Percentiles rank a stretch among this genome's conserved stretches.
These are phyloP conservation scores for Globisporangium carolinianum DNA, from an alignment of 352 stramenopile genomes.

Conservation along the genomic window DNA sequence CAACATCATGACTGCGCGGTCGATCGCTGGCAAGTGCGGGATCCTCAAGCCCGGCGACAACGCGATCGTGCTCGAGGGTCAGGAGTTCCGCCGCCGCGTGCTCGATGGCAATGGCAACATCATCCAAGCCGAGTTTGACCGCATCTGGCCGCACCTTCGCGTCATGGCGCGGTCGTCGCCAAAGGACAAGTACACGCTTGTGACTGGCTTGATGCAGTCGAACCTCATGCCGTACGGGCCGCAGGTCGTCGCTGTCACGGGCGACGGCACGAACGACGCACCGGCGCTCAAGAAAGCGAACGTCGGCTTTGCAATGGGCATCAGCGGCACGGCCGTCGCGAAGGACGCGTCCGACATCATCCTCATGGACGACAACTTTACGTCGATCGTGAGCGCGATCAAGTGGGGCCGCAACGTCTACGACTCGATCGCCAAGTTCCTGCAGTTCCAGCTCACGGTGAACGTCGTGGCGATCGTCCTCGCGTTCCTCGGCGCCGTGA, in stretches of 20 bases:
- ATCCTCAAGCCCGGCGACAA: constrained; percentile 51
- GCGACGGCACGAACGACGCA: constrained; percentile 96
- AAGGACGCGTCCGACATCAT: constrained; percentile 97
- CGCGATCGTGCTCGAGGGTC: constrained; percentile 60
- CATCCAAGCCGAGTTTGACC: constrained; percentile 87
- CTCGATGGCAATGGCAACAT: constrained; percentile 62
- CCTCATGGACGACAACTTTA: constrained; percentile 96
- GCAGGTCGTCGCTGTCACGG: constrained; percentile 93
- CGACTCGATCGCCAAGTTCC: constrained; percentile 97
- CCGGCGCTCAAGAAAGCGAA: constrained; percentile 96
- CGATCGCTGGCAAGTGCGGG: constrained; percentile 69
- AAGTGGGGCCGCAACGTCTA: constrained; percentile 96
- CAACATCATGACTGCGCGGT: constrained; percentile 92
- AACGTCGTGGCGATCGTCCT: constrained; percentile 94
- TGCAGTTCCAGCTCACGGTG: constrained; percentile 98
- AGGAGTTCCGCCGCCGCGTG: constrained; percentile 60
- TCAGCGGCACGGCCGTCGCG: constrained; percentile 92
- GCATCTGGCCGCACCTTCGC: constrained; percentile 87
- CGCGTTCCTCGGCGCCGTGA: constrained; percentile 86
- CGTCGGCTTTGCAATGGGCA: constrained; percentile 96
- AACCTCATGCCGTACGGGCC: constrained; percentile 67
- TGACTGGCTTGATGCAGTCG: constrained; percentile 88
- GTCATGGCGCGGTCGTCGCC: constrained; percentile 91
- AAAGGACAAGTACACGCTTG: constrained; percentile 96
- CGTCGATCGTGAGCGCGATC: constrained; percentile 93